phyloP scores from a whole-genome alignment of 306 rosid species.

The Delonix regia region DNA sequence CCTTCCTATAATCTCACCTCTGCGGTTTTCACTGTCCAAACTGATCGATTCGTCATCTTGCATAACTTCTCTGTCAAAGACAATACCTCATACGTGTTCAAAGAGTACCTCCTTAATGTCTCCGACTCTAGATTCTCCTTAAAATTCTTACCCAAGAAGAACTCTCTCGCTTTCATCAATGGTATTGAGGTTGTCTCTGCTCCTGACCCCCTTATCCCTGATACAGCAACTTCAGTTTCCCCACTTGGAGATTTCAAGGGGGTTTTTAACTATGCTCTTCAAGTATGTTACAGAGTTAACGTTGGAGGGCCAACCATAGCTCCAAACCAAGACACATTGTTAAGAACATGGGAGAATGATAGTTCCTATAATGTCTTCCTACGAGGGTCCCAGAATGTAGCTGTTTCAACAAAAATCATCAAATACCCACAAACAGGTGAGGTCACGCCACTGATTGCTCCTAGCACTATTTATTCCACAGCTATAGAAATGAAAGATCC shows the following conservation, averaged over 20 bases:
- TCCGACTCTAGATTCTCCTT: conserved; percentile 55
- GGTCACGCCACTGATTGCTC: conserved; percentile 63
- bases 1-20: conserved; percentile 52
- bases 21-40: conserved; percentile 62
- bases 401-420: conserved; percentile 42
- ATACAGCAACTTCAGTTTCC: conserved; percentile 51
- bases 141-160: conserved; percentile 61
- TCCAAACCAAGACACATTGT: conserved; percentile 58
- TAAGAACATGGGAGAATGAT: conserved; percentile 79
- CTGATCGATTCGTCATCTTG: conserved; percentile 57
- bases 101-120: conserved; percentile 68
- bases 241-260: conserved; percentile 51
- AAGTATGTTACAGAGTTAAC: conserved; percentile 64
- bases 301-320: conserved; percentile 65
- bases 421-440: conserved; percentile 45
- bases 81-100: conserved; percentile 46
- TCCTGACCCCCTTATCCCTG: conserved; percentile 57
- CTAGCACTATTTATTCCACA: conserved; percentile 60
- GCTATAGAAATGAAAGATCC: conserved; percentile 58
- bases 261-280: conserved; percentile 46
- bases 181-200: conserved; percentile 86
- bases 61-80: conserved; percentile 54
- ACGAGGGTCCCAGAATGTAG: conserved; percentile 51
- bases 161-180: conserved; percentile 69
- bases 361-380: conserved; percentile 50